Evolutionary conservation across 768 basidiomycete species (phyloP).

Genomic region (Rubroboletus pulcherrimus): DNA sequence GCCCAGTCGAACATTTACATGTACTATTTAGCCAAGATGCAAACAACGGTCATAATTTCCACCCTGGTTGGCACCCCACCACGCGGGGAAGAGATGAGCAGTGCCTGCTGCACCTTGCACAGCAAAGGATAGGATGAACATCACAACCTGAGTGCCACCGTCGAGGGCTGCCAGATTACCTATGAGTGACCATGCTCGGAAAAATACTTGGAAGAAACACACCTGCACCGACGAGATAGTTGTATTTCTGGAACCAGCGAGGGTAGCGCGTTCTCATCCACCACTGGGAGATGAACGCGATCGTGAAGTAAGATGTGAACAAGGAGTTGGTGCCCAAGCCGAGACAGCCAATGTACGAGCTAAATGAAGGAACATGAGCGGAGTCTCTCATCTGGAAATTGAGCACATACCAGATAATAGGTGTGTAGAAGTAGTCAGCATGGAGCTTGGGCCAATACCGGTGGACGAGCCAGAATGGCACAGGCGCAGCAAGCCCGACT

Average conservation of each 20-base stretch:
- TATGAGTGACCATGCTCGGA: background rate
- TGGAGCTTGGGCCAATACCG: conserved; percentile 32
- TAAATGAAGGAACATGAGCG: conserved; percentile 9
- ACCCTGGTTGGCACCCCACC: conserved; percentile 57
- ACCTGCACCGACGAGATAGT: conserved; percentile 42
- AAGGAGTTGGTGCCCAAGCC: conserved; percentile 29
- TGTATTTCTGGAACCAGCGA: conserved; percentile 37
- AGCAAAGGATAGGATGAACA: conserved; percentile 48
- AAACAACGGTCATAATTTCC: conserved; percentile 37
- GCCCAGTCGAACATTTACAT: background rate
- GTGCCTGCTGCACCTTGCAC: conserved; percentile 50
- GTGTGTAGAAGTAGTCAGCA: conserved; percentile 27
- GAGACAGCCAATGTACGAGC: conserved; percentile 17
- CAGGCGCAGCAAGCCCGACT: conserved; percentile 32
- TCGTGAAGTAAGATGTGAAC: conserved; percentile 6
- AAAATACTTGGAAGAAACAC: background rate
- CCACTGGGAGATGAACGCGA: conserved; percentile 36
- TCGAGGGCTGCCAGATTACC: conserved; percentile 28
- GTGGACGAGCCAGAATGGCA: conserved; percentile 42
- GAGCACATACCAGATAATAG: conserved; percentile 25
- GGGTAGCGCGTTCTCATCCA: conserved; percentile 36
- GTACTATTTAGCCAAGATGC: conserved; percentile 7
- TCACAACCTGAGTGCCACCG: conserved; percentile 47
- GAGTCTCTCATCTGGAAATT: background rate
- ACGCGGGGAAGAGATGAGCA: conserved; percentile 49